Base-by-base conservation (phyloP, 2,329 filamentous ascomycete genomes). In the Beauveria medogensis region DNA sequence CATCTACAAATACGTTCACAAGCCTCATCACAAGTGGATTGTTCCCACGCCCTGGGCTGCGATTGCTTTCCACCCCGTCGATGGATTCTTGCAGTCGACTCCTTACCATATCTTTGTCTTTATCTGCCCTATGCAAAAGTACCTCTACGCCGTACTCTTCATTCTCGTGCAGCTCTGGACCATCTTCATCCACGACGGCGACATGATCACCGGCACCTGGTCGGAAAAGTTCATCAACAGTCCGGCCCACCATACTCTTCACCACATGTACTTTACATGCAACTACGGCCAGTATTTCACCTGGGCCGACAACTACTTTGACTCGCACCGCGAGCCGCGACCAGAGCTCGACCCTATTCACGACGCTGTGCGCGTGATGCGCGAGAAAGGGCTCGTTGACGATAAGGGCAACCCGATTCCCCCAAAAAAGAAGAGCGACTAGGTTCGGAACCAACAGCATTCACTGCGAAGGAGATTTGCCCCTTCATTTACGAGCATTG, bases 211-310 rank as follows among this genome's bases (percentile, higher is more conserved):
- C 16, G 76, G 74, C 56, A 75, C 79, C 65, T 78, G 75, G 74
- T 70, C 74, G 20, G 76, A 78, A 62, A 76, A 74, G 63, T 78
- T 72, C 65, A 74, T 79, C 71, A 79, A 79, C 72, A 76, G 75
- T 64, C 75, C 77, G 7, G 77, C 77, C 12, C 76, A 78, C 67
- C 77, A 79, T 71, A 78, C 76, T 4, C 70, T 79, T 37, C 77
- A 79, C 67, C 77, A 79, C 70, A 76, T 79, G 68, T 79, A 78
- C 70, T 79, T 79, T 67, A 79, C 74, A 63, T 74, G 75, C 74
- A 79, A 79, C 69, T 79, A 79, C 67, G 77, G 77, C 62, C 77
- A 79, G 68, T 79, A 78, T 68, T 78, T 78, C 64, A 78, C 77
- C 63, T 78, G 75, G 75, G 75, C 75, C 65, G 76, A 78, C 66